phyloP scores from a whole-genome alignment of 2,329 filamentous ascomycete species.

The Trichoderma atroviride region DNA sequence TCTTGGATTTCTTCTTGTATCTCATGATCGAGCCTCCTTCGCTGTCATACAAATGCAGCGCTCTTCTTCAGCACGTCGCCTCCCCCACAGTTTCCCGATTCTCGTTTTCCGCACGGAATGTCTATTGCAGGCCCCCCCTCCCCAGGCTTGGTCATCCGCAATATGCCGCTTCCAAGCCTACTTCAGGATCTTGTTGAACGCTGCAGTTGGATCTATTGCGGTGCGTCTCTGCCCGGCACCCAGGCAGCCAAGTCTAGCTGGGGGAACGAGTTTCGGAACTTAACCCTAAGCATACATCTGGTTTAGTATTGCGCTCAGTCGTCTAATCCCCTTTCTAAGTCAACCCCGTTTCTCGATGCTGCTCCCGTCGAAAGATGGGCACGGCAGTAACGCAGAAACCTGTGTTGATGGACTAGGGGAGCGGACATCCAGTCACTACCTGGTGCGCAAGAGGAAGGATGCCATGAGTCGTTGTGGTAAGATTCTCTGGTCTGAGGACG shows the following conservation, averaged over 20 bases:
- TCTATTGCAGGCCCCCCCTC: conserved; percentile 52
- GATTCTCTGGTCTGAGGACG: conserved; percentile 70
- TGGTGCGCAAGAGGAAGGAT: conserved; percentile 59
- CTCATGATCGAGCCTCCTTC: conserved; percentile 48
- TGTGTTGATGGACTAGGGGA: conserved; percentile 50
- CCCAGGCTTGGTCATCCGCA: conserved; percentile 42
- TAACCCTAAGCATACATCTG: conserved; percentile 89
- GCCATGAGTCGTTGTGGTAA: conserved; percentile 78
- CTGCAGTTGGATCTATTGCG: conserved; percentile 51
- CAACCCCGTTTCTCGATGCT: conserved; percentile 37
- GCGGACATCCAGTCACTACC: conserved; percentile 60
- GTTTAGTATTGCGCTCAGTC: conserved; percentile 76
- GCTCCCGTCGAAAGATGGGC: conserved; percentile 52
- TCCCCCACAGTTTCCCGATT: conserved; percentile 78
- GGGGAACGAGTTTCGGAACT: conserved; percentile 79
- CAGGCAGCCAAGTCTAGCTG: conserved; percentile 47
- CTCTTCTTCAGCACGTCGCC: conserved; percentile 63
- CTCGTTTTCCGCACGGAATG: conserved; percentile 71
- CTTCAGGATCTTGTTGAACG: conserved; percentile 54
- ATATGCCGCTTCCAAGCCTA: conserved; percentile 66
- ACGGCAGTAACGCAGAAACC: conserved; percentile 41
- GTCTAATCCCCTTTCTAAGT: conserved; percentile 69
- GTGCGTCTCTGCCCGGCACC: conserved; percentile 40
- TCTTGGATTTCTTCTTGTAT: background rate
- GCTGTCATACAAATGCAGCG: conserved; percentile 33